Evolutionary conservation across 305 asterid genomes (phyloP).

Genomic region (Solanum hybrid): DNA sequence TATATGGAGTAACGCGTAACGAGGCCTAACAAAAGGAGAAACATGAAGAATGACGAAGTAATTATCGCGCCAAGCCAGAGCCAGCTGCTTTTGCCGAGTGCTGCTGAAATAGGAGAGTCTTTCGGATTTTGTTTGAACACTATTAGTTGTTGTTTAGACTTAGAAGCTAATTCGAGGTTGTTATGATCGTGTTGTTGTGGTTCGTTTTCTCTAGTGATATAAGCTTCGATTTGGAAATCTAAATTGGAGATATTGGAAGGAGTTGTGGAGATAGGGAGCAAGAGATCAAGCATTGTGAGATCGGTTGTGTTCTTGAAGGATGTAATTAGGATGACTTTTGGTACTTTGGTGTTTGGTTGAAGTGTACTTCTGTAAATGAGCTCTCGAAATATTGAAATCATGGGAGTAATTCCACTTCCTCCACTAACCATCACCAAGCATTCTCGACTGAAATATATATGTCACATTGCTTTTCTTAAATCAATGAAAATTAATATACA

Average conservation of each 20-base stretch:
- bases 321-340: slow-evolving; percentile 31
- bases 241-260: slow-evolving; percentile 19
- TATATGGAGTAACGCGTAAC: slow-evolving; percentile 33
- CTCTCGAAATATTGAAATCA: slow-evolving; percentile 37
- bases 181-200: neutral
- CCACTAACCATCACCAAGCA: slow-evolving; percentile 38
- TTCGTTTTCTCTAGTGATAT: slow-evolving; percentile 35
- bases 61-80: slow-evolving; percentile 63
- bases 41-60: slow-evolving; percentile 37
- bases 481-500: neutral
- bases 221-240: slow-evolving; percentile 40
- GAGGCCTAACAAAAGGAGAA: slow-evolving; percentile 36
- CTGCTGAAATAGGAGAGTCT: slow-evolving; percentile 32
- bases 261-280: slow-evolving; percentile 33
- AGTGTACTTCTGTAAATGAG: slow-evolving; percentile 14
- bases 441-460: slow-evolving; percentile 5
- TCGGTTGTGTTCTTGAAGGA: slow-evolving; percentile 54
- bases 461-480: neutral
- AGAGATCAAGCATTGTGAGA: slow-evolving; percentile 40
- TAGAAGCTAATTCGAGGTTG: neutral
- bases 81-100: slow-evolving; percentile 47
- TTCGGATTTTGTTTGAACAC: slow-evolving; percentile 32
- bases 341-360: slow-evolving; percentile 2
- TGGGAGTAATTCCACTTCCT: slow-evolving; percentile 45
- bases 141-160: slow-evolving; percentile 4